Base-by-base conservation (phyloP, 192 early-diverging fungal genomes). In the Backusella parvicylindrica region DNA sequence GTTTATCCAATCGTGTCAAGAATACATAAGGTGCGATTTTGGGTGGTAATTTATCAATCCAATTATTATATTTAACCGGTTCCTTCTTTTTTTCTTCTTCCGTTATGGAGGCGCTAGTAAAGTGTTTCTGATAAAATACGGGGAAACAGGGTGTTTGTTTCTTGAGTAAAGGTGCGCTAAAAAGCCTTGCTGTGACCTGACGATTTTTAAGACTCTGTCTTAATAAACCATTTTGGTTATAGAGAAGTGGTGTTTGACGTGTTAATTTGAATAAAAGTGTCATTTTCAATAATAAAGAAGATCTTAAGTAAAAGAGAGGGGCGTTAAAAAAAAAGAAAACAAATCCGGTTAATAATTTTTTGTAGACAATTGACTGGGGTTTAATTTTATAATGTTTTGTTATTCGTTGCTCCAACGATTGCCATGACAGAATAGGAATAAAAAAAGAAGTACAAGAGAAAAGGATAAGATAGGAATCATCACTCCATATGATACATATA, bases 1-100 rank as follows among this genome's bases (percentile, higher is more conserved):
- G 96, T 77, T 94, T 95, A 75, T 99, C 96, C 6, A 97, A 75
- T 0, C 97, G 85, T 1, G 92, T 88, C 28, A 99, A 80, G 69
- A 85, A 89, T 18, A 91, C 78, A 76, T 95, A 95, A 2, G 94
- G 94, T 1, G 89, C 87, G n/a, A 85, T 47, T 8, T 83, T 78
- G 31, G 82, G 74, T 26, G 91, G 88, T 50, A 90, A 82, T 32
- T 67, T 70, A 70, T 90, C 84, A 49, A 92, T 77, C 71, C 82
- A 84, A 26, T 79, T 80, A 26, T 86, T 83, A 36, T 91, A 85
- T 15, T 30, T 41, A 41, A 47, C 37, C 13, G 38, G 68, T 6
- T 70, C 26, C 3, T 68, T 68, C 12, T 68, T 50, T 2, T 38
- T 53, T 3, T 60, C 26, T 11, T 60, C 53, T 11, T 60, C 18